Evolutionary conservation across 371 early-diverging fungal species (phyloP).

Genomic region (Pancytospora philotis): DNA sequence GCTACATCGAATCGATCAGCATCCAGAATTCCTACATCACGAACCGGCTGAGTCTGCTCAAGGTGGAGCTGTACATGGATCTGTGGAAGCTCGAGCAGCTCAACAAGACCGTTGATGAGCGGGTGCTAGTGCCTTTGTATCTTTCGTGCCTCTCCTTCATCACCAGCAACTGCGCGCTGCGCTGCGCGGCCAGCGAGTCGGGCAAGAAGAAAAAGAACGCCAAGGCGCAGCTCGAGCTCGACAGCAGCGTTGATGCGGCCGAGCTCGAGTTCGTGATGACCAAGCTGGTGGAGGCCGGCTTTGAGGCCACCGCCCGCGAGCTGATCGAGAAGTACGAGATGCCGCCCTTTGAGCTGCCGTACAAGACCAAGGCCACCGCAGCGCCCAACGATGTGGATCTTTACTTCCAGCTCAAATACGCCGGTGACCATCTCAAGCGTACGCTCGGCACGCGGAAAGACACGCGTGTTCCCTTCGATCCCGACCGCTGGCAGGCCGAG

Average conservation of each 20-base stretch:
- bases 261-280: slow-evolving; percentile 55
- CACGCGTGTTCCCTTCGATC: slow-evolving; percentile 61
- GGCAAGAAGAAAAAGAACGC: not conserved
- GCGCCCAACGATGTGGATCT: slow-evolving; percentile 58
- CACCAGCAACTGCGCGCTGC: slow-evolving; percentile 14
- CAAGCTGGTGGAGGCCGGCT: slow-evolving; percentile 50
- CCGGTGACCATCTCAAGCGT: slow-evolving; percentile 59
- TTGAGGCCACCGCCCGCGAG: slow-evolving; percentile 55
- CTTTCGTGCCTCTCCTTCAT: slow-evolving; percentile 50
- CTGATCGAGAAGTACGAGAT: slow-evolving; percentile 45
- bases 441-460: slow-evolving; percentile 56
- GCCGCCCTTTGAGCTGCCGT: slow-evolving; percentile 6
- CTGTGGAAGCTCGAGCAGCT: slow-evolving; percentile 57
- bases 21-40: slow-evolving; percentile 41
- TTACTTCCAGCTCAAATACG: slow-evolving; percentile 58
- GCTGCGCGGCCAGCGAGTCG: not conserved
- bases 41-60: slow-evolving; percentile 49
- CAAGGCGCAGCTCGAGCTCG: not conserved
- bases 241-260: not conserved
- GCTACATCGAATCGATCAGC: slow-evolving; percentile 45
- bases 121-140: slow-evolving; percentile 55
- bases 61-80: slow-evolving; percentile 57
- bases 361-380: slow-evolving; percentile 10
- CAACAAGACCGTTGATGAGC: slow-evolving; percentile 48
- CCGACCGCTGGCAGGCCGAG: slow-evolving; percentile 62